Base-by-base conservation (phyloP, 768 basidiomycete species). In the Scleroderma bovista region DNA sequence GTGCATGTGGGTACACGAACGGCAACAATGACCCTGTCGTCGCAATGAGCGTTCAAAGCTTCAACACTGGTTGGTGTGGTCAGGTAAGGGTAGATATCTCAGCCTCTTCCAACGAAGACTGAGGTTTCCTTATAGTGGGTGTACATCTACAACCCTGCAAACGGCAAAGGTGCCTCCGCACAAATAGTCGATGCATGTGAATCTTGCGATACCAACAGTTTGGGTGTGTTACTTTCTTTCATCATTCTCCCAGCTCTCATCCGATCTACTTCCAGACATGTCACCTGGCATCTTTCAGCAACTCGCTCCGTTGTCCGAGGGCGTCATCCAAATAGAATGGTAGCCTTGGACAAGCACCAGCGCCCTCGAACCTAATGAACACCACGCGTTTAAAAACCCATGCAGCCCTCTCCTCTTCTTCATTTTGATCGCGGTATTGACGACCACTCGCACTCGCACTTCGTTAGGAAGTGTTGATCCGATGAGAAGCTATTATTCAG, bases 1-100 rank as follows among this genome's bases (percentile, higher is more conserved):
- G 84, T 39, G 84, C 86, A 64, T 89, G 87, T 60, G 85, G 85
- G 23, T 56, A 73, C 34, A 47, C 39, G 45, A 76, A 85, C 61
- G 63, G 43, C 32, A 62, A 77, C 60, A 74, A 57, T 46, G 76
- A 82, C 56, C 61, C 69, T 54, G 80, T 89, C 51, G 74, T 88
- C 41, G 87, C 87, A 13, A 75, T 88, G 55, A 72, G 81, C 15
- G 66, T 74, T 23, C 34, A 59, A 1, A 76, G 80, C 22, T 88
- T 81, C 59, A 73, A 75, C 53, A 56, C 60, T 12, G 84, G 81
- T 11, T 77, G 81, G 67, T 89, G 86, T 64, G 72, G 72, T 53
- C 78, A 81, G 72, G 86, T 83, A 56, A 37, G 76, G 45, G 13
- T 36, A n/a, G 34, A 20, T 44, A 44, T n/a, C 11, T 20, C 22